Percentiles rank a stretch among this genome's conserved stretches.
Conservation (phyloP, 257 asterid species). For the Rauvolfia tetraphylla region DNA sequence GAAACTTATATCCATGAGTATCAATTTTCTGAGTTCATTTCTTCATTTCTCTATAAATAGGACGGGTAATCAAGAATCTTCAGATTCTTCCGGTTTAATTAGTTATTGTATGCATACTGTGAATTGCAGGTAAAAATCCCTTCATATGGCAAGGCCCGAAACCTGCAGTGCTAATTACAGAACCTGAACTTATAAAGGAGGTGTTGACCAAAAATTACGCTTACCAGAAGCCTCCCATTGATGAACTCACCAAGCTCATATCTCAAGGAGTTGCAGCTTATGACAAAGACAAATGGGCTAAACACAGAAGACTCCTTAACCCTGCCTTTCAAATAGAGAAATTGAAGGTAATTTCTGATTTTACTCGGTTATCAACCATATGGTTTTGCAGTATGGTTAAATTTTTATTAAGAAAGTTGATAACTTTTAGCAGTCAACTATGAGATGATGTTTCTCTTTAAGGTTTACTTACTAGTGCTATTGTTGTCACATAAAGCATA, state of each 20-base stretch:
- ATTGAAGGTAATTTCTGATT: constrained; percentile 18
- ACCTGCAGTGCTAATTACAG: constrained; percentile 24
- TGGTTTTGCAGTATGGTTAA: not conserved
- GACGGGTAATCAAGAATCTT: not conserved
- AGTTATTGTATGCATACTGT: not conserved
- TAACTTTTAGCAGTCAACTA: not conserved
- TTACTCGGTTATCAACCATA: not conserved
- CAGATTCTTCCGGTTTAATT: not conserved
- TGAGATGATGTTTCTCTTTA: not conserved
- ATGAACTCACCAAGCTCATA: not conserved
- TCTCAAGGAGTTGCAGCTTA: constrained; percentile 18
- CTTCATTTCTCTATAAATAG: too few relatives aligned
- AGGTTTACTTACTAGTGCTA: not conserved
- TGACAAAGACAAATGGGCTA: constrained; percentile 26
- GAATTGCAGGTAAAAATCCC: constrained; percentile 21
- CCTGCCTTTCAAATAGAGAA: constrained; percentile 27
- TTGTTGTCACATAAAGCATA: constrained; percentile 17
- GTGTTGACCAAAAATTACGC: constrained; percentile 15
- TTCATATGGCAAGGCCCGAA: constrained; percentile 29
- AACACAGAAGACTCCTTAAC: constrained; percentile 28
- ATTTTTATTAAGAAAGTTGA: not conserved
- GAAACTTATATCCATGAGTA: too few relatives aligned
- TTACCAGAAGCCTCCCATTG: constrained; percentile 18
- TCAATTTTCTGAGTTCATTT: too few relatives aligned
- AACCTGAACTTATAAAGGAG: constrained; percentile 20